Conservation (phyloP, 148 eudicot species). For the Cornus kousa region DNA sequence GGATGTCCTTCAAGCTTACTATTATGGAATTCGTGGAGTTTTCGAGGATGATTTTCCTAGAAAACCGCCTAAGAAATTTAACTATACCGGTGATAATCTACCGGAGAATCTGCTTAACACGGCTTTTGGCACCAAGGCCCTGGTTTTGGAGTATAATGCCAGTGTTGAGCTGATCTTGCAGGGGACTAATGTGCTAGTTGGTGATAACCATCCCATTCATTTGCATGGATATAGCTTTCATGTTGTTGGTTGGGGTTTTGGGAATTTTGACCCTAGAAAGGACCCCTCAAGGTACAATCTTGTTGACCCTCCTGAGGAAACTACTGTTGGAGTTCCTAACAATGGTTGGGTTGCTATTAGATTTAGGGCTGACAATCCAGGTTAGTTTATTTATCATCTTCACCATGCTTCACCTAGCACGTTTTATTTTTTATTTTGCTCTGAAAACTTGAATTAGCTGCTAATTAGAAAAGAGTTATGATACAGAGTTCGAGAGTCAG, state of each 20-base stretch:
- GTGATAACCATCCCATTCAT: neutral
- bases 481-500: no score
- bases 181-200: neutral
- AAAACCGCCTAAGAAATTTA: neutral
- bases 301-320: conserved; percentile 1
- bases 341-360: neutral
- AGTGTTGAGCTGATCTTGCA: neutral
- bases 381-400: neutral
- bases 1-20: neutral
- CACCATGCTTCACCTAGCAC: neutral
- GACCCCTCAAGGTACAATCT: neutral
- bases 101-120: neutral
- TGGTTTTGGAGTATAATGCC: conserved; percentile 1
- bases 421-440: neutral
- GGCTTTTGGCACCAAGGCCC: neutral
- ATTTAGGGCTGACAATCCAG: neutral
- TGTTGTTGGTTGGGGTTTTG: neutral
- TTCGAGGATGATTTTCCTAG: neutral
- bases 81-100: neutral
- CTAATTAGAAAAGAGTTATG: no score
- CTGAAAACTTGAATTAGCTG: no score
- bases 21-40: neutral
- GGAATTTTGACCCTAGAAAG: neutral
- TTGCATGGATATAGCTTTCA: neutral
- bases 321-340: neutral